Evolutionary conservation across 176 grass and related monocot species (phyloP).

Genomic region (Oryza punctata): DNA sequence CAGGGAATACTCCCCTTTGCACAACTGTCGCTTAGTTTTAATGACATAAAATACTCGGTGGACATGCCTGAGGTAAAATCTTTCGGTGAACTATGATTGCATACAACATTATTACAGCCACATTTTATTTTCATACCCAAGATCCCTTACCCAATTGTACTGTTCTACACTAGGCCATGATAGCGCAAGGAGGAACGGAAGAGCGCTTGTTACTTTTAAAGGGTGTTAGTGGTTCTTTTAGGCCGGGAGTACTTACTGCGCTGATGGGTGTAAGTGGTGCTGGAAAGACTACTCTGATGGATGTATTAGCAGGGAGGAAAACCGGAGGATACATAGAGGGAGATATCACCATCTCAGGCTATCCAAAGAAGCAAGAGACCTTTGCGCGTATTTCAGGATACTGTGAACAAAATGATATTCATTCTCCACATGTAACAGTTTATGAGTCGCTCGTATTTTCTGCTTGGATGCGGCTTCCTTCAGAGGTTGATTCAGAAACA

Average conservation of each 20-base stretch:
- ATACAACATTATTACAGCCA: not conserved
- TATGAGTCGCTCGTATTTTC: conserved; percentile 81
- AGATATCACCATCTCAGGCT: conserved; percentile 71
- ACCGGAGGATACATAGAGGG: conserved; percentile 85
- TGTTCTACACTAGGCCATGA: conserved; percentile 69
- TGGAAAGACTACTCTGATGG: conserved; percentile 93
- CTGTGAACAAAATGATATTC: conserved; percentile 94
- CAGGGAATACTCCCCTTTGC: conserved; percentile 81
- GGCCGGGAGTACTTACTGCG: conserved; percentile 85
- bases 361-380: conserved; percentile 91
- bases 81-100: conserved; percentile 4
- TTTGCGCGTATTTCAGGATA: conserved; percentile 94
- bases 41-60: conserved; percentile 75
- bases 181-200: conserved; percentile 69
- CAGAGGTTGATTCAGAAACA: conserved; percentile 50
- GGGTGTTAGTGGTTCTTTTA: conserved; percentile 81
- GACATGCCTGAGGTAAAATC: conserved; percentile 78
- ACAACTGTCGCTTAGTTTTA: conserved; percentile 70
- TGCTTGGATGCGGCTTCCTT: conserved; percentile 77
- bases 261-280: conserved; percentile 91
- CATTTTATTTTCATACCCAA: not conserved
- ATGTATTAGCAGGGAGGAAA: conserved; percentile 91
- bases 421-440: conserved; percentile 84
- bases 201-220: conserved; percentile 75
- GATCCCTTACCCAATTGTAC: conserved; percentile 25